These are phyloP conservation scores for Nemania sp. DNA, from an alignment of 2,329 filamentous ascomycete genomes.

Conservation along the genomic window DNA sequence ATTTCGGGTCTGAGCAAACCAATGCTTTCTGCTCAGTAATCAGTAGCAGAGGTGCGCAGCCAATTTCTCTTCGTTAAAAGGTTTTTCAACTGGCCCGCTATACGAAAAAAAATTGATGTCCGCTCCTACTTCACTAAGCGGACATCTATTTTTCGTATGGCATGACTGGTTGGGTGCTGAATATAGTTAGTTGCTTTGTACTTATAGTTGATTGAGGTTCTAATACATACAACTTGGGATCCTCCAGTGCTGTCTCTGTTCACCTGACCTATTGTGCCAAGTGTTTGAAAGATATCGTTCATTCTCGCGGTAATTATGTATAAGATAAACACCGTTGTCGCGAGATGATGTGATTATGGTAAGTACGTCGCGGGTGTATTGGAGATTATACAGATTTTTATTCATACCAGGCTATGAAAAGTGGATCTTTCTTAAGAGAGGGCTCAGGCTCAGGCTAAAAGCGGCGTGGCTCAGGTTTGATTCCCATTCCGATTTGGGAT, in stretches of 20 bases:
- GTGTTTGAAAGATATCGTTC: constrained; percentile 11
- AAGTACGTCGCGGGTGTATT: too few relatives aligned
- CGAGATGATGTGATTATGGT: too few relatives aligned
- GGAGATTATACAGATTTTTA: too few relatives aligned
- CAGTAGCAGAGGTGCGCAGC: background rate
- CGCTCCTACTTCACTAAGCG: constrained; percentile 10
- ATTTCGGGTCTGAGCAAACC: too few relatives aligned
- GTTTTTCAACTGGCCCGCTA: constrained; percentile 8
- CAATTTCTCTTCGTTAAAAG: constrained; percentile 7
- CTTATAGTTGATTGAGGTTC: constrained; percentile 8
- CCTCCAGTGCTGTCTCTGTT: constrained; percentile 13
- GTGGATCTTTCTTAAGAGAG: too few relatives aligned
- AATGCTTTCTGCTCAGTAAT: too few relatives aligned
- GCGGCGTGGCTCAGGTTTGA: too few relatives aligned
- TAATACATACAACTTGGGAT: constrained; percentile 7
- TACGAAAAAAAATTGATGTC: too few relatives aligned
- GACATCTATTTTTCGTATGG: constrained; percentile 11
- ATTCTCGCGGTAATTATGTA: constrained; percentile 8
- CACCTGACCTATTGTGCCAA: constrained; percentile 8
- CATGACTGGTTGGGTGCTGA: constrained; percentile 9
- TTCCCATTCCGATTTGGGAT: too few relatives aligned
- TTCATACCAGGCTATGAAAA: too few relatives aligned
- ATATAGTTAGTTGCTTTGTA: constrained; percentile 3
- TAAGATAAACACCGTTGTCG: constrained; percentile 11
- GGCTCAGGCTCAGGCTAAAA: too few relatives aligned